Conservation (phyloP, 2,329 filamentous ascomycete genomes). For the Alternaria dauci region DNA sequence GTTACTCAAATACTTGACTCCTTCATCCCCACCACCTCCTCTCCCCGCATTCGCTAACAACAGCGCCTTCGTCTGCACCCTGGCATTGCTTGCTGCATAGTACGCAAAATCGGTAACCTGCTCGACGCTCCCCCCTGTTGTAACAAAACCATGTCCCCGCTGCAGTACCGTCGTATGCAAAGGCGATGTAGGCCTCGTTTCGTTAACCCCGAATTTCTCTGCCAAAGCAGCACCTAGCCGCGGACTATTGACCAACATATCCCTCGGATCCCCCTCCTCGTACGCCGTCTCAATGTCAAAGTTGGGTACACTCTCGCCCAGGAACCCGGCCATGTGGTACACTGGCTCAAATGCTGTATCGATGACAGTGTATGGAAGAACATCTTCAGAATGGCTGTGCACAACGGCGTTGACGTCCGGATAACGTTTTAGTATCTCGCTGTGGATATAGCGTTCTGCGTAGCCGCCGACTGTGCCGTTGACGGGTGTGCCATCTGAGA, state of each 20-base stretch:
- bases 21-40: conserved; percentile 25
- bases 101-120: conserved; percentile 52
- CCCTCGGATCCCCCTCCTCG: conserved; percentile 19
- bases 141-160: conserved; percentile 55
- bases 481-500: conserved; percentile 46
- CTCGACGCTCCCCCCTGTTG: conserved; percentile 43
- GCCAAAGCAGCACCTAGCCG: conserved; percentile 34
- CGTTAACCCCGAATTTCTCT: conserved; percentile 28
- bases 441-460: conserved; percentile 56
- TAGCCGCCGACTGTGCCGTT: conserved; percentile 48
- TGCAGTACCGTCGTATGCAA: conserved; percentile 42
- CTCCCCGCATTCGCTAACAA: conserved; percentile 14
- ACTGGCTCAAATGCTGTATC: conserved; percentile 23
- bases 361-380: conserved; percentile 51
- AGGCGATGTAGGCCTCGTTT: conserved; percentile 28
- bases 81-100: conserved; percentile 47
- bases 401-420: conserved; percentile 54
- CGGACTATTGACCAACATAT: conserved; percentile 36
- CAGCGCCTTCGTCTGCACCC: conserved; percentile 49
- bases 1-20: conserved; percentile 37
- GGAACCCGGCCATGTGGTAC: conserved; percentile 52
- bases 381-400: conserved; percentile 54
- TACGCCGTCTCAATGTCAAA: conserved; percentile 36
- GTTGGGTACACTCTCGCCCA: conserved; percentile 32
- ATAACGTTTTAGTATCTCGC: conserved; percentile 56